Conservation (phyloP, 768 basidiomycete genomes). For the Mycena rebaudengoi region DNA sequence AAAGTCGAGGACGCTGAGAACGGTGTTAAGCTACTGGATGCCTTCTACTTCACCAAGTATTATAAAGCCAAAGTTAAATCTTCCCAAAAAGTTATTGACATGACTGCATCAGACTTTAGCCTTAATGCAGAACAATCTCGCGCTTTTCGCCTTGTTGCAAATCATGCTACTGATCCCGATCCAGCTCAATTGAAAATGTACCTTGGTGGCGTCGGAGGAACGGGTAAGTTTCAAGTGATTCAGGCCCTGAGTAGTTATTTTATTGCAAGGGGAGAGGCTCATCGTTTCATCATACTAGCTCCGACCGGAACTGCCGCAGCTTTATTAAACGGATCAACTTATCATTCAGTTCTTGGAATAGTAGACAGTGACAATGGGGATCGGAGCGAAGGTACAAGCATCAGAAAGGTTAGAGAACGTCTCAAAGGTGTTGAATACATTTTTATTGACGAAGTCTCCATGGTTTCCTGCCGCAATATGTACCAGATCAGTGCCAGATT, state of each 20-base stretch:
- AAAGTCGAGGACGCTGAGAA: background rate
- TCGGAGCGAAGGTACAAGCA: too few species aligned
- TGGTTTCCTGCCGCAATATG: constrained; percentile 30
- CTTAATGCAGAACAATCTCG: constrained; percentile 43
- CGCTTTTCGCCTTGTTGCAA: constrained; percentile 39
- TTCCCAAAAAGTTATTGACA: constrained; percentile 7
- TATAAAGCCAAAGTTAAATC: background rate
- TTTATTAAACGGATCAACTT: constrained; percentile 29
- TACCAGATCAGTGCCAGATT: constrained; percentile 18
- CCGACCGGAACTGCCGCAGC: constrained; percentile 37
- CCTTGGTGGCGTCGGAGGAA: too few species aligned
- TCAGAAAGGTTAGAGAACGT: background rate
- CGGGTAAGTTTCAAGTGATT: too few species aligned
- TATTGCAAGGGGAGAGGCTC: constrained; percentile 5
- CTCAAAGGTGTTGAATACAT: constrained; percentile 32
- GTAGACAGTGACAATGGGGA: background rate
- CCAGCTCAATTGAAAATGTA: constrained; percentile 22
- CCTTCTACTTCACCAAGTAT: constrained; percentile 12
- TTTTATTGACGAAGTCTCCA: constrained; percentile 43
- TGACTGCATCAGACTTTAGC: constrained; percentile 4
- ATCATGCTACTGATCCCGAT: constrained; percentile 19
- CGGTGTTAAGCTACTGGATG: background rate
- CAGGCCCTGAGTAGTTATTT: constrained; percentile 27
- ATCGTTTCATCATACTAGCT: constrained; percentile 27
- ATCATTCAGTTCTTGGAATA: constrained; percentile 26